phyloP scores from a whole-genome alignment of 805 yeast species.

The Wickerhamiella spandovensis region DNA sequence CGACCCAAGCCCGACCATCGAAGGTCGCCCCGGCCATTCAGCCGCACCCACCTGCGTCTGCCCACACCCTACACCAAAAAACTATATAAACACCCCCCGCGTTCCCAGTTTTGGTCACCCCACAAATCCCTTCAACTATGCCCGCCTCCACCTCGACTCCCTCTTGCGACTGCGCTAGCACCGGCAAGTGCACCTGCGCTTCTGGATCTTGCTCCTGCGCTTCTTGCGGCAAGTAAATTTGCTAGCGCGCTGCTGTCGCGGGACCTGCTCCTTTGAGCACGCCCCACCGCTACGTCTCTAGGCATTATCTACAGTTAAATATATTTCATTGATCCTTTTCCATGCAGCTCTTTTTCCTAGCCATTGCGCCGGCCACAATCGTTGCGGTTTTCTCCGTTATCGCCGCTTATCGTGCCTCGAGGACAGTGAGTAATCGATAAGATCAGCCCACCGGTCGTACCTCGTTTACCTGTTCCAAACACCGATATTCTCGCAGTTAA shows the following conservation, averaged over 20 bases:
- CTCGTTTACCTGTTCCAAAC: too few relatives aligned
- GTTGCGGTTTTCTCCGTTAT: too few relatives aligned
- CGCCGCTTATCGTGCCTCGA: neutral
- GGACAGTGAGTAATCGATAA: neutral
- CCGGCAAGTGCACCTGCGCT: neutral
- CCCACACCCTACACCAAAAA: neutral
- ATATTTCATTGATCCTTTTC: too few relatives aligned
- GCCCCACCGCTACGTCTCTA: too few relatives aligned
- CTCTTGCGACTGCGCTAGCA: neutral
- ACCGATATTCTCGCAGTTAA: too few relatives aligned
- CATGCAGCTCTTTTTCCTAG: too few relatives aligned
- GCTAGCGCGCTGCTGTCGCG: too few relatives aligned
- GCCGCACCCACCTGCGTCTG: neutral
- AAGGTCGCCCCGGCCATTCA: neutral
- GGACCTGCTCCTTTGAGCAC: too few relatives aligned
- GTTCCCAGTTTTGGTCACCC: neutral
- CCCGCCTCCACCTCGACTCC: neutral
- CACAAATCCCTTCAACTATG: neutral
- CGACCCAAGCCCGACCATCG: too few relatives aligned
- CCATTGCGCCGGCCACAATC: too few relatives aligned
- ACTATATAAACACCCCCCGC: neutral
- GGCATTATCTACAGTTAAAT: too few relatives aligned
- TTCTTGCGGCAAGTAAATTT: neutral
- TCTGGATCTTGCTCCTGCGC: neutral
- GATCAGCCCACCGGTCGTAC: too few relatives aligned